Evolutionary conservation across 2,329 filamentous ascomycete genomes (phyloP).

Genomic region (Fusarium sp.): DNA sequence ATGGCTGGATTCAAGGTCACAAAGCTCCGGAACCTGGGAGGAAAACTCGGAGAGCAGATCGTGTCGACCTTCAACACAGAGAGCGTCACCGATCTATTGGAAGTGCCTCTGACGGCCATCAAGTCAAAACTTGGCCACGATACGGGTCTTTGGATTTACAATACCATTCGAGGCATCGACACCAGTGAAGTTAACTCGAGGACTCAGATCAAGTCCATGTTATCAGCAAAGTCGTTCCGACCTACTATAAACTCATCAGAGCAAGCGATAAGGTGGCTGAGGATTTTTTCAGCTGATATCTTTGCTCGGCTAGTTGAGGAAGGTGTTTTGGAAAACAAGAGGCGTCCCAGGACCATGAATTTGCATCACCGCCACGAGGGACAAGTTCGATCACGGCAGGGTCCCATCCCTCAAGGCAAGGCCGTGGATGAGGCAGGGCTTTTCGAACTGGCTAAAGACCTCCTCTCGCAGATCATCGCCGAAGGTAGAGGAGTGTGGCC

Average conservation of each 20-base stretch:
- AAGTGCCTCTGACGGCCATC: constrained; percentile 76
- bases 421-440: constrained; percentile 75
- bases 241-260: constrained; percentile 81
- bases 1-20: constrained; percentile 88
- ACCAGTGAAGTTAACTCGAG: constrained; percentile 86
- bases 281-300: constrained; percentile 92
- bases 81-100: constrained; percentile 76
- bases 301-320: constrained; percentile 90
- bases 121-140: constrained; percentile 83
- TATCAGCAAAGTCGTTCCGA: constrained; percentile 94
- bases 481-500: constrained; percentile 84
- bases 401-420: constrained; percentile 79
- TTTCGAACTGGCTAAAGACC: constrained; percentile 77
- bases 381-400: constrained; percentile 78
- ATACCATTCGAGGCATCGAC: constrained; percentile 86
- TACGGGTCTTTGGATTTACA: constrained; percentile 85
- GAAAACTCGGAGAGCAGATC: constrained; percentile 90
- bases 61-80: constrained; percentile 84
- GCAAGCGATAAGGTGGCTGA: constrained; percentile 84
- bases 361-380: constrained; percentile 80
- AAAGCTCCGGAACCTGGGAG: constrained; percentile 93
- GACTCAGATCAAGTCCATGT: constrained; percentile 96
- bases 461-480: constrained; percentile 79
- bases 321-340: constrained; percentile 85
- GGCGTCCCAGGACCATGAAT: constrained; percentile 85